A percentile compares a stretch with the other conserved stretches of the same genome.
These are phyloP conservation scores for Pseudopyricularia cyperi DNA, from an alignment of 2,329 filamentous ascomycete species.

Conservation along the genomic window DNA sequence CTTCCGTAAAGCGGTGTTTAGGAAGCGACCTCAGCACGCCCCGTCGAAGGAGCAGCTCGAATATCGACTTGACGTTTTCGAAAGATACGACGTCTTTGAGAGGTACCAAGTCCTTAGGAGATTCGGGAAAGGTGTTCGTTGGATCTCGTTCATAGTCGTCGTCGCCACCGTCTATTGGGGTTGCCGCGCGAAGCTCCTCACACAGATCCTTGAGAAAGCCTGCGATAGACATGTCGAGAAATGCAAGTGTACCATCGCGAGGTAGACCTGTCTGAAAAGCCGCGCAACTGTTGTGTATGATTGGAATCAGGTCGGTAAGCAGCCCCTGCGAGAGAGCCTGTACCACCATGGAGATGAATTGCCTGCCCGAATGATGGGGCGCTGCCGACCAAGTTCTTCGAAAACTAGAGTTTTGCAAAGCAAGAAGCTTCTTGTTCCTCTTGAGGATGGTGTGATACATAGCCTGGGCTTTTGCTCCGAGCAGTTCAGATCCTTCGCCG, in stretches of 20 bases:
- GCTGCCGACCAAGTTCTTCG: neutral
- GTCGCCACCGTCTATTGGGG: neutral
- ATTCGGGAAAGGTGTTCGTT: too few relatives aligned
- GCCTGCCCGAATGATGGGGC: neutral
- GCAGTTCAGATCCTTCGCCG: too few relatives aligned
- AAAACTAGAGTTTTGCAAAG: neutral
- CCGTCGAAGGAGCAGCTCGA: neutral
- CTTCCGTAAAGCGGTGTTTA: neutral
- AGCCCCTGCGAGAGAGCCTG: neutral
- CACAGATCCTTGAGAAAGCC: neutral
- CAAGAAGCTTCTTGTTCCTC: neutral
- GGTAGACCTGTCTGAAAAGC: neutral
- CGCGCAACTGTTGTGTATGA: neutral
- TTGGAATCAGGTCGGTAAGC: neutral
- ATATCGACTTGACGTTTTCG: neutral
- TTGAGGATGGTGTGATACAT: neutral
- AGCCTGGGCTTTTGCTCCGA: too few relatives aligned
- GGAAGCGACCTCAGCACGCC: neutral
- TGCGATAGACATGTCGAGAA: neutral
- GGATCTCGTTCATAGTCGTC: neutral
- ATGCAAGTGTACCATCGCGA: neutral
- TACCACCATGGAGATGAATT: neutral
- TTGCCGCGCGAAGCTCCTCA: neutral
- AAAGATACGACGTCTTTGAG: too few relatives aligned
- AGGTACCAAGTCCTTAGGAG: too few relatives aligned